A percentile compares a stretch with the other conserved stretches of the same genome.
These are phyloP conservation scores for Pichia kluyveri DNA, from an alignment of 805 yeast species.

Conservation along the genomic window DNA sequence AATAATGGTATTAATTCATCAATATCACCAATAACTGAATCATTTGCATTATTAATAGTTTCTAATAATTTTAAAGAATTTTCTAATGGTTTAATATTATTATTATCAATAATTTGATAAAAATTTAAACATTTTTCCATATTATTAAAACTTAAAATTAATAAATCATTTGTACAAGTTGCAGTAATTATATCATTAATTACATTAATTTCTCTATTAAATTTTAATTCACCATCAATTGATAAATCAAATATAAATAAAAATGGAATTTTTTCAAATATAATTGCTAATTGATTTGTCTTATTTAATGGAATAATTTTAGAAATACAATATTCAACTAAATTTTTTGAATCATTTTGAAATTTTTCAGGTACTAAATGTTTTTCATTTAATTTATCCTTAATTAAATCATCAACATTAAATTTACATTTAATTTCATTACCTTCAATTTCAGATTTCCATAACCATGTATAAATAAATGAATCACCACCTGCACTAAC, in stretches of 20 bases:
- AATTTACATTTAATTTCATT: constrained; percentile 34
- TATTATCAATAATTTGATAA: constrained; percentile 18
- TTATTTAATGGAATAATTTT: constrained; percentile 24
- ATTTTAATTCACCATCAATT: constrained; percentile 21
- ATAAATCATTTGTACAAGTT: constrained; percentile 15
- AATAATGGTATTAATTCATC: constrained; percentile 45
- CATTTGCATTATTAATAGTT: constrained; percentile 17
- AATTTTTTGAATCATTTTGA: constrained; percentile 38
- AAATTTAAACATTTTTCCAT: constrained; percentile 15
- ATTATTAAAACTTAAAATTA: constrained; percentile 21
- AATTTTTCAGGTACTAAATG: constrained; percentile 63
- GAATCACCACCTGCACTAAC: constrained; percentile 92
- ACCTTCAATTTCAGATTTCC: constrained; percentile 35
- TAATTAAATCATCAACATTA: constrained; percentile 28
- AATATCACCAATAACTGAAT: constrained; percentile 16
- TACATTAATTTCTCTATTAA: constrained; percentile 22
- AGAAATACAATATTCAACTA: constrained; percentile 44
- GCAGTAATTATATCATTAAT: constrained; percentile 20
- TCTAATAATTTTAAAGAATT: constrained; percentile 19
- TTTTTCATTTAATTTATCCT: constrained; percentile 36
- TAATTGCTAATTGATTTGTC: constrained; percentile 28
- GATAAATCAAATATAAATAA: constrained; percentile 30
- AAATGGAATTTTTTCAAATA: constrained; percentile 39
- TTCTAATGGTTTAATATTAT: constrained; percentile 16
- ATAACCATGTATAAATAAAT: constrained; percentile 66